phyloP scores from a whole-genome alignment of 768 basidiomycete genomes.

The Lentinus brumalis region DNA sequence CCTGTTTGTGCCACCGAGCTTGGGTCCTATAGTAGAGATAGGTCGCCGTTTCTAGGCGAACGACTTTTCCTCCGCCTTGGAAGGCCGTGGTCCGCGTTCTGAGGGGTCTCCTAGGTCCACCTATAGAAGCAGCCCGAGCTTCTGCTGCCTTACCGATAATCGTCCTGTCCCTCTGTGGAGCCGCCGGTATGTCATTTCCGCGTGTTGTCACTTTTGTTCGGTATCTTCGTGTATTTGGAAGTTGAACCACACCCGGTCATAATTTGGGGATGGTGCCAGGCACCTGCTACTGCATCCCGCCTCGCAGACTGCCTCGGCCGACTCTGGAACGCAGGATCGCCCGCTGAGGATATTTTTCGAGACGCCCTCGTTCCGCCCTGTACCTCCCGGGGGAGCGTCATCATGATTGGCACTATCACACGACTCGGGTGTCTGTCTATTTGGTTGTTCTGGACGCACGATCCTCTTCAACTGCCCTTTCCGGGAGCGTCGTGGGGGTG shows the following conservation, averaged over 20 bases:
- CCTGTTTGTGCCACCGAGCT: conserved; percentile 49
- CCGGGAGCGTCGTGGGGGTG: background rate
- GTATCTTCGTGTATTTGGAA: too few species aligned
- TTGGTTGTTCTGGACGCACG: background rate
- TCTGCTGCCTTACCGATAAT: too few species aligned
- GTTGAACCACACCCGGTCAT: too few species aligned
- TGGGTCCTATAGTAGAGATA: conserved; percentile 13
- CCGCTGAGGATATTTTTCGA: background rate
- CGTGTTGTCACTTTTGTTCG: too few species aligned
- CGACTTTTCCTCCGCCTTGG: background rate
- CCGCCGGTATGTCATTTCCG: too few species aligned
- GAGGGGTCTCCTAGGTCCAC: too few species aligned
- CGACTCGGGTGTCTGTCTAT: background rate
- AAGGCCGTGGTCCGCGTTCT: background rate
- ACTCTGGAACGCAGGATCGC: background rate
- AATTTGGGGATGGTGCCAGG: too few species aligned
- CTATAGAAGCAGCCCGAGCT: too few species aligned
- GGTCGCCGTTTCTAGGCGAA: conserved; percentile 11
- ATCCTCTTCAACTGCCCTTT: background rate
- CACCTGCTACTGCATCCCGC: background rate
- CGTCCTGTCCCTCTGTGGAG: too few species aligned
- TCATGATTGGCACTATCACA: background rate
- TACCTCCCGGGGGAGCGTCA: background rate
- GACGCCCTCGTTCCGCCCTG: background rate
- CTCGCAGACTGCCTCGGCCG: background rate